Evolutionary conservation across 352 stramenopile genomes (phyloP).

Genomic region (Blastocystis hominis): DNA sequence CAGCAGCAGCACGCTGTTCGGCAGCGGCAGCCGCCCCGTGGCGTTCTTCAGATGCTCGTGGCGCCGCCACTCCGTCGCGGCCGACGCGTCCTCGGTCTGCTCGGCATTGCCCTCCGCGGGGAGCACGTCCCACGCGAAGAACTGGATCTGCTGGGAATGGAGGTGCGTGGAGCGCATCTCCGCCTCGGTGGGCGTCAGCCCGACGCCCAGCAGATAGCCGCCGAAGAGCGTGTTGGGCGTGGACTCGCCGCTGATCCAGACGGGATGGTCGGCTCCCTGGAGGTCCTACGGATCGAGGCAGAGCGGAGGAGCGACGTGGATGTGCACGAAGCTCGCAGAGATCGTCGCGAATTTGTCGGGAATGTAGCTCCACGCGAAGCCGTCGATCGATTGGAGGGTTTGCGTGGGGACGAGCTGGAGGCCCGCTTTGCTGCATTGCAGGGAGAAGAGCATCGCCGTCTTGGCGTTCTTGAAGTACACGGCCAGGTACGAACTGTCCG

Average conservation of each 20-base stretch:
- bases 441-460: background rate
- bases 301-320: background rate
- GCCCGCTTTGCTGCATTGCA: background rate
- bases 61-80: background rate
- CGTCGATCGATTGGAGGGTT: background rate
- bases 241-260: background rate
- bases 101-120: background rate
- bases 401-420: background rate
- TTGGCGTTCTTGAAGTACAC: background rate
- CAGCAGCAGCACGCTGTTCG: background rate
- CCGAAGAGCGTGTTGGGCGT: slow-evolving; percentile 3
- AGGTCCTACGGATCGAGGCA: background rate
- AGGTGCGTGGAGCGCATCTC: slow-evolving; percentile 41
- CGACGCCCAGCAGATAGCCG: background rate
- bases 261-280: background rate
- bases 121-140: slow-evolving; percentile 24
- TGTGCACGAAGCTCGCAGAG: background rate
- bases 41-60: slow-evolving; percentile 21
- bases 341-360: background rate
- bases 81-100: background rate
- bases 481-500: background rate
- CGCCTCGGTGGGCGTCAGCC: background rate
- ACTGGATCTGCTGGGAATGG: background rate
- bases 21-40: background rate
- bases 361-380: background rate